phyloP scores from a whole-genome alignment of 768 basidiomycete genomes.

The Paxillus involutus region DNA sequence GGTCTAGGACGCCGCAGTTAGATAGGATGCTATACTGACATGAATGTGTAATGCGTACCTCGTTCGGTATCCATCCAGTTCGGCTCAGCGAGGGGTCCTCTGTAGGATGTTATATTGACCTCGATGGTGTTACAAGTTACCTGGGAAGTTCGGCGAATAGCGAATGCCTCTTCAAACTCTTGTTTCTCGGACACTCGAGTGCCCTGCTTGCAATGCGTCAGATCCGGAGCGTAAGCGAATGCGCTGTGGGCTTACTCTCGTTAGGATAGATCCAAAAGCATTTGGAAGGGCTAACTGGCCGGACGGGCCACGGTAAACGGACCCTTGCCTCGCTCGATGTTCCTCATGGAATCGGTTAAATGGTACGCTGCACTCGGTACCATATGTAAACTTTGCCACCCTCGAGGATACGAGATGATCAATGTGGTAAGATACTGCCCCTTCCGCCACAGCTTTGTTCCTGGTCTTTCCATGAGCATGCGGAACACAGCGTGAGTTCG shows the following conservation, averaged over 20 bases:
- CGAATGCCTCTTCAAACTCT: slow-evolving; percentile 42
- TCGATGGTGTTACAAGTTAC: slow-evolving; percentile 21
- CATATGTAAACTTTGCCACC: slow-evolving; percentile 49
- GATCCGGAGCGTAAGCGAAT: background rate
- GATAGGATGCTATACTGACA: background rate
- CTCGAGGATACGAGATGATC: slow-evolving; percentile 50
- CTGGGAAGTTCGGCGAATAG: slow-evolving; percentile 26
- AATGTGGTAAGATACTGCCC: slow-evolving; percentile 42
- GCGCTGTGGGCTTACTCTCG: slow-evolving; percentile 30
- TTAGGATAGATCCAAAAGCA: slow-evolving; percentile 43
- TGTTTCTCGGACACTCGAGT: slow-evolving; percentile 45
- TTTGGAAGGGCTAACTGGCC: slow-evolving; percentile 40
- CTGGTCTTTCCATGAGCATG: slow-evolving; percentile 26
- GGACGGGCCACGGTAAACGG: slow-evolving; percentile 34
- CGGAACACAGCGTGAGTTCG: background rate
- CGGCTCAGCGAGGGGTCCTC: slow-evolving; percentile 26
- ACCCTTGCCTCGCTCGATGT: slow-evolving; percentile 37
- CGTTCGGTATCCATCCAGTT: slow-evolving; percentile 35
- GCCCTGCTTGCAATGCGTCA: slow-evolving; percentile 30
- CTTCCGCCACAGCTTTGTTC: slow-evolving; percentile 54
- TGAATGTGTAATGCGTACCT: slow-evolving; percentile 14
- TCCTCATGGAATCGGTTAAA: slow-evolving; percentile 38
- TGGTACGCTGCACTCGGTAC: slow-evolving; percentile 37
- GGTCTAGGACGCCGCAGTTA: slow-evolving; percentile 17
- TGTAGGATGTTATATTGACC: slow-evolving; percentile 29